Conservation (phyloP, 2,329 filamentous ascomycete species). For the Penicillium digitatum region DNA sequence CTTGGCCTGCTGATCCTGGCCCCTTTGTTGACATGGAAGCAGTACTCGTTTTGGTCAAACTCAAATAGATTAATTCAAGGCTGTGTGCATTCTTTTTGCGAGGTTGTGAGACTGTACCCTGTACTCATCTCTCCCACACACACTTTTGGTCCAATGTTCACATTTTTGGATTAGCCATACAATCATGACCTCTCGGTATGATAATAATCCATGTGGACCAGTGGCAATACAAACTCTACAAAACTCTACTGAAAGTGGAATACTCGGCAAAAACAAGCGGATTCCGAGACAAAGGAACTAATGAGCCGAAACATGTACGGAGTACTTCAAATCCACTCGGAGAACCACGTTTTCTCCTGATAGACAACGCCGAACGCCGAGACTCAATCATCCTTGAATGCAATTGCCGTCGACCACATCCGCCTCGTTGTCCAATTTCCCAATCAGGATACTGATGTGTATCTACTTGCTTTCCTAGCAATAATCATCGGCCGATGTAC, state of each 20-base stretch:
- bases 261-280: conserved; percentile 3
- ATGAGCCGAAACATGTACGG: not conserved
- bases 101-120: not conserved
- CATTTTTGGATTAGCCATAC: not conserved
- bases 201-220: not conserved
- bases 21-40: conserved; percentile 17
- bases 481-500: not conserved
- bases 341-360: not conserved
- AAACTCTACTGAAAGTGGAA: not conserved
- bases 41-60: conserved; percentile 12
- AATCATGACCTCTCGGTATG: not conserved
- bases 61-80: conserved; percentile 18
- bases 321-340: not conserved
- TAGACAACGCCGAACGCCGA: not conserved
- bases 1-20: conserved; percentile 24
- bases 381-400: not conserved
- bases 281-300: not conserved
- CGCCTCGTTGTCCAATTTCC: not conserved
- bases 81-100: not conserved
- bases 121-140: not conserved
- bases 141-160: not conserved
- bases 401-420: not conserved
- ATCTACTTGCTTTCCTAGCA: not conserved
- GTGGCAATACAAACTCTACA: not conserved
- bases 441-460: not conserved